Conservation (phyloP, 2,329 filamentous ascomycete species). For the Clonostachys rosea region DNA sequence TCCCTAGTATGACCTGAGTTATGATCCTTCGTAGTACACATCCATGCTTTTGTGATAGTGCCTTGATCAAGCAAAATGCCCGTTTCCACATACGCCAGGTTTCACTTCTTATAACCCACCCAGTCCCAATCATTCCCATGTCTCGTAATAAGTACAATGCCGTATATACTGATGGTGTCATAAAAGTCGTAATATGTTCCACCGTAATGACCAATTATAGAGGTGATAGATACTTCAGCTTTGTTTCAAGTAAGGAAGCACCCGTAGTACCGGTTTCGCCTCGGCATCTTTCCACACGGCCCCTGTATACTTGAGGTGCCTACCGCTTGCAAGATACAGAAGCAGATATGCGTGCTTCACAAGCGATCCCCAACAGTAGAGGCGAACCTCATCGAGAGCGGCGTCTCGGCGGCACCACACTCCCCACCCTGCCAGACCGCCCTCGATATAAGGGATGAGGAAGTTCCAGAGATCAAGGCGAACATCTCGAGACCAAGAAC, state of each 20-base stretch:
- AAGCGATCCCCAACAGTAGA: slow-evolving; percentile 77
- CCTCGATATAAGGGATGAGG: slow-evolving; percentile 53
- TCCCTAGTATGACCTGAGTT: no score
- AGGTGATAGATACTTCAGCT: neutral
- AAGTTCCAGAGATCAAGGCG: slow-evolving; percentile 57
- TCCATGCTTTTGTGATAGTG: no score
- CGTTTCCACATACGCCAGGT: no score
- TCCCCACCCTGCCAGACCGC: slow-evolving; percentile 62
- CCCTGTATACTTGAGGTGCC: slow-evolving; percentile 52
- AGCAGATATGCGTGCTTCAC: slow-evolving; percentile 70
- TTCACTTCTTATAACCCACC: no score
- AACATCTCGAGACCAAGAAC: slow-evolving; percentile 41
- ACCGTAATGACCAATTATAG: no score
- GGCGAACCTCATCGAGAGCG: slow-evolving; percentile 41
- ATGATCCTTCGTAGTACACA: no score
- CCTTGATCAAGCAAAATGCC: no score
- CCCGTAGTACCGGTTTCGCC: slow-evolving; percentile 44
- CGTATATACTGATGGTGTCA: no score
- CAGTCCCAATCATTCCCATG: no score
- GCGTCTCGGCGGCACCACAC: slow-evolving; percentile 49
- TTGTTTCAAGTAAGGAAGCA: slow-evolving; percentile 14
- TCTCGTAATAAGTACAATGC: no score
- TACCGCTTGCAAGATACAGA: slow-evolving; percentile 66
- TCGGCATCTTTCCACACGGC: slow-evolving; percentile 64
- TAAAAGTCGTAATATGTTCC: no score